Conservation (phyloP, 1,284 basidiomycete species). For the Leccinum subrobustum region DNA sequence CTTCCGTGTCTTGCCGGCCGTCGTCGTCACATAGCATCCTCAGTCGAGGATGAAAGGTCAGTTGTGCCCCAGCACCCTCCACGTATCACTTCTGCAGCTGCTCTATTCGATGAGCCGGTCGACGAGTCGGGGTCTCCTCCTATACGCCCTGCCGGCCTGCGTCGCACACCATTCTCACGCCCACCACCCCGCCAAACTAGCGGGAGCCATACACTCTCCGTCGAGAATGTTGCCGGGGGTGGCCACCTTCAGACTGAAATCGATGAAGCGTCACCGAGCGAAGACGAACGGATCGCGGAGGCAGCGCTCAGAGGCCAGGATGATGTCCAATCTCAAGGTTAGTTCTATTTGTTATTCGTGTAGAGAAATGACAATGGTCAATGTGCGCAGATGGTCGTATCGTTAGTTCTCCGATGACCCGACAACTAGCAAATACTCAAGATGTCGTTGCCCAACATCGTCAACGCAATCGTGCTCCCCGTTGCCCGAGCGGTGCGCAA, state of each 20-base stretch:
- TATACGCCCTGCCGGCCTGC: neutral
- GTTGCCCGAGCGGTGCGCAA: neutral
- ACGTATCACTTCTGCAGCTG: neutral
- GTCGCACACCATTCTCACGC: neutral
- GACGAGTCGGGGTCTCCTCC: neutral
- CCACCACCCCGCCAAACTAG: neutral
- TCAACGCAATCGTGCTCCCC: neutral
- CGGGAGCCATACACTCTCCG: neutral
- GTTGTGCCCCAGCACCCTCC: no score
- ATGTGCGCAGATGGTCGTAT: no score
- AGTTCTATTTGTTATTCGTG: neutral
- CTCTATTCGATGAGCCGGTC: neutral
- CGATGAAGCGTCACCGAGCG: neutral
- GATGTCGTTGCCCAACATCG: neutral
- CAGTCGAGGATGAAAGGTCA: no score
- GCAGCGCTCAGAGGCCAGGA: neutral
- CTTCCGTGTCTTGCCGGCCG: no score
- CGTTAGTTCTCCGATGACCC: no score
- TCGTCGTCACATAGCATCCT: no score
- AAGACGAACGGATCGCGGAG: neutral
- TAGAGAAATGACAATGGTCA: no score
- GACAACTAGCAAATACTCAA: neutral
- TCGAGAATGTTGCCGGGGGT: neutral
- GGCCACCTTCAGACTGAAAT: neutral
- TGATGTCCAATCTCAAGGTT: neutral